Evolutionary conservation across 108 stramenopile genomes (phyloP), one percentile per base, ranked within the genome.

Genomic region (Mediolabrus comicus): DNA sequence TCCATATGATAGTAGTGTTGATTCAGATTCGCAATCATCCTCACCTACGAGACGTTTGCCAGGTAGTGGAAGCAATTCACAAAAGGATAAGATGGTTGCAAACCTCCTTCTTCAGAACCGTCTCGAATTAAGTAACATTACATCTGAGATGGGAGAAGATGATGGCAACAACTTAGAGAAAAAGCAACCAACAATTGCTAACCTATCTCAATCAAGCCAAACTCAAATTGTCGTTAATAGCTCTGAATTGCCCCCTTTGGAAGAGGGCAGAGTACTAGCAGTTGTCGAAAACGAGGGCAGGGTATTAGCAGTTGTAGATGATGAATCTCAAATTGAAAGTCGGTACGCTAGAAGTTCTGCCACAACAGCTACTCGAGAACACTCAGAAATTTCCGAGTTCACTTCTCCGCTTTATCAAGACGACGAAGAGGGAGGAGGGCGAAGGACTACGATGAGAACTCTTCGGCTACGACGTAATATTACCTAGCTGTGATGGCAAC

Each of bases 41-140:
- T 34, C 16, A 26, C 27, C 19, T 29, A 22, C 51, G 17, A 46
- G 71, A 51, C 60, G 39, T 35, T 61, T 59, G 52, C 27, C 52
- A 17, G n/a, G n/a, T n/a, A n/a, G 25, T 13, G 69, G 38, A 4
- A 67, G 28, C 25, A 79, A 74, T 61, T 69, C 72, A 24, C 86
- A 90, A 59, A 93, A 93, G 72, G 86, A 91, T 69, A 93, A 93
- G 60, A 88, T 91, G 87, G 83, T 93, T 29, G 92, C 92, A 1
- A 77, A 86, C 8, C 77, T 93, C 16, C 41, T 93, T 63, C 85
- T 90, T 33, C 85, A 93, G 55, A 72, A 28, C 46, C 65, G 65
- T 5, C 65, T 74, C 12, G 46, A 74, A 53, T 32, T 67, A 25
- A 65, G 49, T 28, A 65, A 65, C 3, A 53, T 74, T n/a, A 30